Evolutionary conservation across 2,329 filamentous ascomycete species (phyloP).

Genomic region (Ophiocordyceps robertsii): DNA sequence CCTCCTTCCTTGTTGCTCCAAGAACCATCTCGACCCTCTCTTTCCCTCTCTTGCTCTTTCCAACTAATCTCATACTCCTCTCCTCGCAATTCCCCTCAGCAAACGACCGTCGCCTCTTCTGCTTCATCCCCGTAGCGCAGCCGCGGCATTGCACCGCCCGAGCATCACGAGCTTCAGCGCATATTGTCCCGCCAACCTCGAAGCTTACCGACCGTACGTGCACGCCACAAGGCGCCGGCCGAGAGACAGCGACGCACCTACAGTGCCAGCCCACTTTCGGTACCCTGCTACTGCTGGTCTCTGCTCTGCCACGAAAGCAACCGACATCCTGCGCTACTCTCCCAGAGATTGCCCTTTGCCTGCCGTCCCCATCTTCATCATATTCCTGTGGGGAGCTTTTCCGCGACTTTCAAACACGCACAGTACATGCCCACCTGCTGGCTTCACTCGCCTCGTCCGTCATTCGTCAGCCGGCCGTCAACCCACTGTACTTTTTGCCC

Average conservation of each 20-base stretch:
- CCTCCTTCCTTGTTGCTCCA: neutral
- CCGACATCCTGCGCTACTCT: neutral
- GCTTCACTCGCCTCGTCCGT: neutral
- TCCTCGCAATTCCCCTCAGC: neutral
- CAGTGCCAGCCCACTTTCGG: neutral
- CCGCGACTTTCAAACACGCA: neutral
- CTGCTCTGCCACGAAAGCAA: neutral
- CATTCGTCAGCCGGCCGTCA: neutral
- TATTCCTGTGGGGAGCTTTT: neutral
- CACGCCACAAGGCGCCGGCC: neutral
- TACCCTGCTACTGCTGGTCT: neutral
- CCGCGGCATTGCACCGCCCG: neutral
- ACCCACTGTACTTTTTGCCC: neutral
- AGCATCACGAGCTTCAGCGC: neutral
- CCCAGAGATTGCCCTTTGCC: neutral
- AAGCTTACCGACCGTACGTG: neutral
- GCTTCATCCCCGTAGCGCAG: neutral
- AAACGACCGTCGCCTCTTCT: neutral
- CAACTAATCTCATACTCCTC: neutral
- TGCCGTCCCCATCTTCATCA: neutral
- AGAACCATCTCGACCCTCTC: neutral
- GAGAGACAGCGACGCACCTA: neutral
- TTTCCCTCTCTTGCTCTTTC: neutral
- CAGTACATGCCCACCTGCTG: neutral
- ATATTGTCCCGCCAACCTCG: neutral